Evolutionary conservation across 2,329 filamentous ascomycete species (phyloP).

Genomic region (Aulographum hederae): DNA sequence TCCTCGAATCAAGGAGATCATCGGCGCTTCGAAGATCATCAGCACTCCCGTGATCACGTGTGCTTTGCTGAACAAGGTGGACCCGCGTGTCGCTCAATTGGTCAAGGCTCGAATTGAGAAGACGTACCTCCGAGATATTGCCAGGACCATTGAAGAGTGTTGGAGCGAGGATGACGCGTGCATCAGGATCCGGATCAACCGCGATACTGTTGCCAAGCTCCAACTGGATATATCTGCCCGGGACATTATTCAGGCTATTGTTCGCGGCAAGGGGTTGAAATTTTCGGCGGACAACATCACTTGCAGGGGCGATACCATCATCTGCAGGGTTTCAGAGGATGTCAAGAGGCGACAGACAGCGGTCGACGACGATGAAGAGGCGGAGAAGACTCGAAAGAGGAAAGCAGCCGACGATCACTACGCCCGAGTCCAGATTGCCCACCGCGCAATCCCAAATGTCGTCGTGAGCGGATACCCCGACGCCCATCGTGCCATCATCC

Average conservation of each 20-base stretch:
- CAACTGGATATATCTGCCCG: slow-evolving; percentile 59
- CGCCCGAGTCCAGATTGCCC: slow-evolving; percentile 67
- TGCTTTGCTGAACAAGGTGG: slow-evolving; percentile 55
- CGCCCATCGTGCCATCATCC: slow-evolving; percentile 72
- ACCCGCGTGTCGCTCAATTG: slow-evolving; percentile 65
- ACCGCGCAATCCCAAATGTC: slow-evolving; percentile 64
- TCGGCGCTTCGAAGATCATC: slow-evolving; percentile 90
- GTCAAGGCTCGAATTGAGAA: slow-evolving; percentile 93
- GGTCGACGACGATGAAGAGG: no score
- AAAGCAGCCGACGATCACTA: slow-evolving; percentile 42
- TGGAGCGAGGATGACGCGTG: slow-evolving; percentile 65
- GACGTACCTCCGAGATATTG: slow-evolving; percentile 69
- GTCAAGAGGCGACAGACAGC: slow-evolving; percentile 12
- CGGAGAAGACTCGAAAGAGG: slow-evolving; percentile 19
- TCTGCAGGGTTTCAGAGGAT: slow-evolving; percentile 47
- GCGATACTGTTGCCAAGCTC: slow-evolving; percentile 57
- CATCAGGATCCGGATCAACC: slow-evolving; percentile 68
- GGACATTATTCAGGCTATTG: slow-evolving; percentile 62
- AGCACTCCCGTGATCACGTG: slow-evolving; percentile 89
- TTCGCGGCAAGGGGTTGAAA: slow-evolving; percentile 68
- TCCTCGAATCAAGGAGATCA: slow-evolving; percentile 99
- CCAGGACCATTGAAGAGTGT: slow-evolving; percentile 69
- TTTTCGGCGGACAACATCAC: slow-evolving; percentile 47
- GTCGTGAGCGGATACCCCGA: slow-evolving; percentile 80
- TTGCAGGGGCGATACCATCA: slow-evolving; percentile 34